phyloP scores from a whole-genome alignment of 371 early-diverging fungal genomes.

The Mucor mucedo region DNA sequence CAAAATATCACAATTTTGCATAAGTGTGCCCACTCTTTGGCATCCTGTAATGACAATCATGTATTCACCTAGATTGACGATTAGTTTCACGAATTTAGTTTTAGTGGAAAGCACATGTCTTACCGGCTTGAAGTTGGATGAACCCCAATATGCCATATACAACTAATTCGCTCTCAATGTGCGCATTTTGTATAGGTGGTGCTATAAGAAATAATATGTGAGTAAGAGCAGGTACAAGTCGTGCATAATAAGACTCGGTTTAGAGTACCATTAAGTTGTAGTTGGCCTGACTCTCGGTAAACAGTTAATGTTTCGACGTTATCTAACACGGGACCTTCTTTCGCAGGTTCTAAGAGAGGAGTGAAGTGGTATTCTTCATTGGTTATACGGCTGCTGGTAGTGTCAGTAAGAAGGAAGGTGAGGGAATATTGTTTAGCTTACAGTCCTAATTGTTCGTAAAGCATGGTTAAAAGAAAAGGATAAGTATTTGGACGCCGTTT shows the following conservation, averaged over 20 bases:
- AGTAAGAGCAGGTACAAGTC: not conserved
- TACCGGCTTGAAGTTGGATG: constrained; percentile 75
- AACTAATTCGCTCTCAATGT: constrained; percentile 29
- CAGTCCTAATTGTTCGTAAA: constrained; percentile 40
- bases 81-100: not conserved
- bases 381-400: constrained; percentile 32
- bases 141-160: constrained; percentile 76
- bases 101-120: not conserved
- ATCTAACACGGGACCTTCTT: constrained; percentile 18
- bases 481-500: no score
- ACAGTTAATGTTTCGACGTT: constrained; percentile 34
- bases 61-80: constrained; percentile 42
- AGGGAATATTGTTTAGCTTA: constrained; percentile 17
- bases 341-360: constrained; percentile 46
- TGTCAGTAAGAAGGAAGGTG: not conserved
- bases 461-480: constrained; percentile 12
- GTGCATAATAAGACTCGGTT: not conserved
- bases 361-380: constrained; percentile 41
- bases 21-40: constrained; percentile 63
- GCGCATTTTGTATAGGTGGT: constrained; percentile 23
- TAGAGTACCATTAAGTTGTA: constrained; percentile 43
- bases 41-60: constrained; percentile 88
- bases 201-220: constrained; percentile 18
- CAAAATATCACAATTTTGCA: constrained; percentile 71
- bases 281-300: constrained; percentile 37